A percentile compares a stretch with the other conserved stretches of the same genome.
phyloP scores from a whole-genome alignment of 352 stramenopile genomes.

The Halophytophthora batemanensis region DNA sequence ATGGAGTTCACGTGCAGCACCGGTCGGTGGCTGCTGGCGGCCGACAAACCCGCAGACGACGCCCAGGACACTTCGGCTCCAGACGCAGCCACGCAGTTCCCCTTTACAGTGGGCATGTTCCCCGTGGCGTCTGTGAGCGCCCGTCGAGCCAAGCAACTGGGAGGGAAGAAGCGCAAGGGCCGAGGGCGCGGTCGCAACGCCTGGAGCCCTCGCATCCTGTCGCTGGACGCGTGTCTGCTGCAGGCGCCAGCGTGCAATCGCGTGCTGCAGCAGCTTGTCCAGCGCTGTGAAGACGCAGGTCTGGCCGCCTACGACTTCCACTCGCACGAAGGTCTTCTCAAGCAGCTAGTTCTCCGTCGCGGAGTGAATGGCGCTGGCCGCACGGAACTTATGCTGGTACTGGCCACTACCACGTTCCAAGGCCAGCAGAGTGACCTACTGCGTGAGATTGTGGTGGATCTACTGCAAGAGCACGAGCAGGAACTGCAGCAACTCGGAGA shows the following conservation, averaged over 20 bases:
- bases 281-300: constrained; percentile 20
- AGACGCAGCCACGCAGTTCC: constrained; percentile 8
- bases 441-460: constrained; percentile 24
- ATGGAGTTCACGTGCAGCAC: constrained; percentile 84
- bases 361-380: constrained; percentile 22
- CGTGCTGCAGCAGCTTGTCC: constrained; percentile 36
- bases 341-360: constrained; percentile 63
- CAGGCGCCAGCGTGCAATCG: constrained; percentile 42
- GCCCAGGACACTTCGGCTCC: not conserved
- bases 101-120: constrained; percentile 74
- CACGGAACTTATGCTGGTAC: constrained; percentile 59
- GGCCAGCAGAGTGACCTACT: constrained; percentile 32
- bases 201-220: constrained; percentile 69
- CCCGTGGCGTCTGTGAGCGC: constrained; percentile 44
- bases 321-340: constrained; percentile 54
- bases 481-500: not conserved
- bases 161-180: constrained; percentile 22
- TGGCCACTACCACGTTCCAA: constrained; percentile 54
- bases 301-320: constrained; percentile 63
- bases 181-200: constrained; percentile 18
- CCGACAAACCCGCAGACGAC: constrained; percentile 27
- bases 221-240: constrained; percentile 56
- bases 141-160: constrained; percentile 34
- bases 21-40: constrained; percentile 57
- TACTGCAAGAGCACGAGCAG: constrained; percentile 23